A percentile compares a stretch with the other conserved stretches of the same genome.
Evolutionary conservation across 2,329 filamentous ascomycete species (phyloP).

Genomic region (Cryphonectria carpinicola): DNA sequence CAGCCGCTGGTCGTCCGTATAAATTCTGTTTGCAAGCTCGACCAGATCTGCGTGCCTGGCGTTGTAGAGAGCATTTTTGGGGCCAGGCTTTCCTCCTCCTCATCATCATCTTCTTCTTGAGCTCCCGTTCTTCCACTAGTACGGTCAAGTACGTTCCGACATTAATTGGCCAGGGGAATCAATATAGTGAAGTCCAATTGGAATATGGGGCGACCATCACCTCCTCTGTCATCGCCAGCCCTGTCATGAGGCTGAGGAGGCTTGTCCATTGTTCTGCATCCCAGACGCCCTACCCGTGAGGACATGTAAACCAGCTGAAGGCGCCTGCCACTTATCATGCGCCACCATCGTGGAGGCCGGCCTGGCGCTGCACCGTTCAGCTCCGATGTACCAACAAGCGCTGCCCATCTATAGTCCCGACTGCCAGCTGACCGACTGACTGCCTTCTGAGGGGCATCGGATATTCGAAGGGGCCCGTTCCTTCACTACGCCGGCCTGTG

Average conservation of each 20-base stretch:
- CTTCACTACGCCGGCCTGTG: not conserved
- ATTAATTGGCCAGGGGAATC: not conserved
- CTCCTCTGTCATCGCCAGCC: not conserved
- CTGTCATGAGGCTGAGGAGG: not conserved
- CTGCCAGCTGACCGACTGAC: not conserved
- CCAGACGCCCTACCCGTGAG: not conserved
- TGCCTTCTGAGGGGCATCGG: not conserved
- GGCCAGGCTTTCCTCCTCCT: not conserved
- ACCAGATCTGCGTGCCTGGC: not conserved
- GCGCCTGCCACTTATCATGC: not conserved
- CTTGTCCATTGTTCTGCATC: not conserved
- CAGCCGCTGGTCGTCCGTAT: not conserved
- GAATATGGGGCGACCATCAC: not conserved
- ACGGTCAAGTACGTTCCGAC: not conserved
- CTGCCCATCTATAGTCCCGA: not conserved
- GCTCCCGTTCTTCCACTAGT: not conserved
- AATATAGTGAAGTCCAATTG: not conserved
- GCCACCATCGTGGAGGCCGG: not conserved
- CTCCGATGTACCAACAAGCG: not conserved
- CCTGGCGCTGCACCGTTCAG: not conserved
- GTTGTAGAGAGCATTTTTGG: not conserved
- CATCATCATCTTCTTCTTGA: not conserved
- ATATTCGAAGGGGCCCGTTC: not conserved
- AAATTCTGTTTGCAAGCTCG: not conserved
- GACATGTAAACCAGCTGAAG: too few relatives aligned